These are phyloP conservation scores for Kokia cookei DNA, from an alignment of 441 rosid species.

Conservation along the genomic window DNA sequence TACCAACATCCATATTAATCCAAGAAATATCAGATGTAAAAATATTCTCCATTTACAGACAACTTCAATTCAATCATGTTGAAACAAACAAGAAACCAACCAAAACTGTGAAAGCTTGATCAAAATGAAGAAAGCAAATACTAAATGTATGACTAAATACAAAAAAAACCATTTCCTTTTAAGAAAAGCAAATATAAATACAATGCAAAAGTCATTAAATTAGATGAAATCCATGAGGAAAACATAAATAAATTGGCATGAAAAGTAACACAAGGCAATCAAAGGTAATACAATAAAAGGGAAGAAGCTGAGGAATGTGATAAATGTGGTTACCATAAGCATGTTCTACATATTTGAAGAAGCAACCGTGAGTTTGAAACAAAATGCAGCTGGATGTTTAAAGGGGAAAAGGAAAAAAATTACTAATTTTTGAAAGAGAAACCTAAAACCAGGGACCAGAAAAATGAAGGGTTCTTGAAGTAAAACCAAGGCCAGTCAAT, in stretches of 20 bases:
- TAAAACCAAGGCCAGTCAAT: not conserved
- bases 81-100: not conserved
- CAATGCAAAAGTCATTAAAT: not conserved
- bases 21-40: not conserved
- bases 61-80: not conserved
- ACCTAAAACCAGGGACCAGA: not conserved
- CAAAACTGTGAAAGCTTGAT: not conserved
- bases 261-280: not conserved
- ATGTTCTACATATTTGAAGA: not conserved
- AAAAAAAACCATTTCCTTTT: not conserved
- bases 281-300: not conserved
- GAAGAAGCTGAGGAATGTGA: not conserved
- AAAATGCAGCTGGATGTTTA: not conserved
- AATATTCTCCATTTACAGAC: not conserved
- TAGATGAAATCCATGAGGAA: not conserved
- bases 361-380: not conserved
- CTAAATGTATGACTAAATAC: not conserved
- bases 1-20: not conserved
- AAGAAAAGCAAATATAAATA: not conserved
- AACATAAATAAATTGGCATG: not conserved
- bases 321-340: conserved; percentile 7
- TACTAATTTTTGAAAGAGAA: not conserved
- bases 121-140: not conserved
- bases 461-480: not conserved
- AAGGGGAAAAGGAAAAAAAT: not conserved